Evolutionary conservation across 345 rosid genomes (phyloP).

Genomic region (Ailanthus altissimus): DNA sequence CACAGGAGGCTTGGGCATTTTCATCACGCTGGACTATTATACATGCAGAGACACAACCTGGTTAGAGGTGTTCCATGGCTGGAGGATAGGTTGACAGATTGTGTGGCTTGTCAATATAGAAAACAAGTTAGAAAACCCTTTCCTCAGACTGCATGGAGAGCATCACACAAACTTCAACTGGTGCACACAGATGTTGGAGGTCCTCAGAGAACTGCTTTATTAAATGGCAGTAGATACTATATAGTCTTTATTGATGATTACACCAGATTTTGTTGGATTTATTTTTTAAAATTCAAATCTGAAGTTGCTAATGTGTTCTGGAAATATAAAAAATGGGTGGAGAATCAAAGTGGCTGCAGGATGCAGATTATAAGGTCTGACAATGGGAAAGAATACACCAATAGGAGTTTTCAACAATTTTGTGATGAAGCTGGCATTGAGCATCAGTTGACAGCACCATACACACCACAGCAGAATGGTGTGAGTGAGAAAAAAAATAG

Average conservation of each 20-base stretch:
- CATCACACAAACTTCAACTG: not conserved
- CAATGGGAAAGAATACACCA: not conserved
- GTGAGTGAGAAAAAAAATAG: no score
- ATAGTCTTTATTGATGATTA: not conserved
- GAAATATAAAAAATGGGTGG: not conserved
- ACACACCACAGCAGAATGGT: no score
- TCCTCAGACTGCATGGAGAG: not conserved
- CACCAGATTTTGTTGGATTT: not conserved
- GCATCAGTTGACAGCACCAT: not conserved
- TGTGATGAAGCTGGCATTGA: not conserved
- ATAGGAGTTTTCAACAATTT: not conserved
- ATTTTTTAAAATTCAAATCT: not conserved
- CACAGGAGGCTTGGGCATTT: no score
- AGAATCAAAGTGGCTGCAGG: not conserved
- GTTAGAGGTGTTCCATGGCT: not conserved
- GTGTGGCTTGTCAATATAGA: constrained; percentile 3
- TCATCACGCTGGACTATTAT: no score
- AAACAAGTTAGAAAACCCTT: constrained; percentile 1
- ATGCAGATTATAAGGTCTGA: not conserved
- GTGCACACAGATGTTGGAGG: constrained; percentile 2
- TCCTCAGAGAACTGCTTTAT: not conserved
- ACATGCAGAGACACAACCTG: not conserved
- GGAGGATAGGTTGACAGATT: not conserved
- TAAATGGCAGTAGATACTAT: not conserved
- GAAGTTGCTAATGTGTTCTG: not conserved